Base-by-base conservation (phyloP, 495 filamentous ascomycete genomes). In the Talaromyces stipitatus region DNA sequence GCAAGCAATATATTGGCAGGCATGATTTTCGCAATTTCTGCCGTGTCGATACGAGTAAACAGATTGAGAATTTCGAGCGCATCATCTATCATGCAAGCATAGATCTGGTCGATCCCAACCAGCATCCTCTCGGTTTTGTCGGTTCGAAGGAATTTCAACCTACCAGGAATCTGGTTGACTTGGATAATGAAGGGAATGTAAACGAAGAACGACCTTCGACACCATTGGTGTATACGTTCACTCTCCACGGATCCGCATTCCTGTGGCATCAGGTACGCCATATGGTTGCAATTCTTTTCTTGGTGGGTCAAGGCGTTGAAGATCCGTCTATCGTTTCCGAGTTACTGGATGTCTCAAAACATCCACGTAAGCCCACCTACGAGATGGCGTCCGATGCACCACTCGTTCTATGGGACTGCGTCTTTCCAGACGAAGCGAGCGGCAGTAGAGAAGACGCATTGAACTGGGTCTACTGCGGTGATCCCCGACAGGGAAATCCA, bases 11-110 rank as follows among this genome's bases (percentile, higher is more conserved):
- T 58, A 83, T 89, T 61, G 95, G 94, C 9, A 63, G 82, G 23
- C 90, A 97, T 72, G 95, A 98, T 71, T 97, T 97, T 74, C 84
- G 94, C 11, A 98, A 98, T 66, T 92, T 97, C 73, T 97, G 92
- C 78, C 92, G 92, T 67, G 70, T 96, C 33, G 95, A 98, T 72
- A 76, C 83, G 0, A 81, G 75, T 61, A 97, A 96, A 74, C 88
- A 95, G 62, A 85, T 95, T 57, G 80, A 84, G 20, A 90, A 88
- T 61, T 98, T 92, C 60, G 71, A 82, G 61, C 77, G 94, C 14
- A 78, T 81, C 14, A 88, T 98, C 56, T 88, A 83, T 64, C 82
- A 86, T 64, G 80, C 88, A 3, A 81, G 85, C 64, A 89, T 98
- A 59, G 84, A 87, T 55, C 79, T 85, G 58, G 78, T 90, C 4